Evolutionary conservation across 2,329 filamentous ascomycete genomes (phyloP).

Genomic region (Alternaria hordeiaustralica): DNA sequence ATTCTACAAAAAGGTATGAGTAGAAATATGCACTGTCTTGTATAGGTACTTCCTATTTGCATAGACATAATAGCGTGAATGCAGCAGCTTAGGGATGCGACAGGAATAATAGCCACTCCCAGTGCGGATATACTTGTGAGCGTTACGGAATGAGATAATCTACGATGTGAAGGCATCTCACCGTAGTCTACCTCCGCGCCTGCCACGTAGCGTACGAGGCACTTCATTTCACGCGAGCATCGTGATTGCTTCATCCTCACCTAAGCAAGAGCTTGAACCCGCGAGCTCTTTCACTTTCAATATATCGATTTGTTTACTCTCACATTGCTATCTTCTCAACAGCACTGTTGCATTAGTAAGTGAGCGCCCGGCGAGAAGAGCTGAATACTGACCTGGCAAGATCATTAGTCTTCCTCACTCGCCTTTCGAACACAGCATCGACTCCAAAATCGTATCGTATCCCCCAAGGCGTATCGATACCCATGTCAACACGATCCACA

Average conservation of each 20-base stretch:
- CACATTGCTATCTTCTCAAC: neutral
- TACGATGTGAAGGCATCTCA: neutral
- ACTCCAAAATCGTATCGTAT: neutral
- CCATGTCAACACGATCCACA: neutral
- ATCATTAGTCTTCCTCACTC: neutral
- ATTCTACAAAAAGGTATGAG: neutral
- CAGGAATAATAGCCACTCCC: too few relatives aligned
- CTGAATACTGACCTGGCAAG: neutral
- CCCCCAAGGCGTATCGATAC: neutral
- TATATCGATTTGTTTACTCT: neutral
- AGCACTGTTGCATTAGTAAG: neutral
- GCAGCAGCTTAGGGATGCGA: too few relatives aligned
- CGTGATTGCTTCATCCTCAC: neutral
- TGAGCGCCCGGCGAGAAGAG: neutral
- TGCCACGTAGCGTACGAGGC: neutral
- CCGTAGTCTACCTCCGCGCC: neutral
- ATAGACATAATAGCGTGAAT: neutral
- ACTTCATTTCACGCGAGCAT: neutral
- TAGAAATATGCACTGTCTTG: neutral
- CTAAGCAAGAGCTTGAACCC: neutral
- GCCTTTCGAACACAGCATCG: neutral
- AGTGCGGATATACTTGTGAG: too few relatives aligned
- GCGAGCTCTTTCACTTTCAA: neutral
- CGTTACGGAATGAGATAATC: neutral
- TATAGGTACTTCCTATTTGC: neutral